Base-by-base conservation (phyloP, 768 basidiomycete species). In the Calocybe gangraenosa region DNA sequence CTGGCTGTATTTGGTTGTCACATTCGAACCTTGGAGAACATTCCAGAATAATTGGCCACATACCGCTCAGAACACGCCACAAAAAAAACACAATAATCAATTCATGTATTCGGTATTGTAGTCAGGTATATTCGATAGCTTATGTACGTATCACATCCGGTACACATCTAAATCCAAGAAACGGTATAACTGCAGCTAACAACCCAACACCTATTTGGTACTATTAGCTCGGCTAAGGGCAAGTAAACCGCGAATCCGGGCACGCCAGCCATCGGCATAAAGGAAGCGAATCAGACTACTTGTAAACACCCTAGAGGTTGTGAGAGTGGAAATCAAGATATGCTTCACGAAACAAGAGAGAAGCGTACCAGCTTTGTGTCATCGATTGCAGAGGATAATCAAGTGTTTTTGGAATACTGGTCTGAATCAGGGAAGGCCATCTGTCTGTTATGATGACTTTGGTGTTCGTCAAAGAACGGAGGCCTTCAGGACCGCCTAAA, bases 401-500 rank as follows among this genome's bases (percentile, higher is more conserved):
- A 22, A 99, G 68, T 1, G 84, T 82, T 36, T 75, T 75, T 0
- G 96, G 96, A 49, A 99, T 96, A 9, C 63, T 67, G 0, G 96
- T 99, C 60, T 92, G 83, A 34, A 94, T 71, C 35, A 84, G 59
- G 25, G 82, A 81, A 44, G 92, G 90, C 77, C 86, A 92, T 37
- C 89, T 78, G 63, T 99, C 96, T 14, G 78, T 71, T 44, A 90
- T 79, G 40, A 99, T 80, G 11, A 86, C 86, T 61, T 99, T 99
- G 42, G 86, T 74, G 58, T 89, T 92, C 36, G 91, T 93, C 32
- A 99, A 68, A 1, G 87, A 72, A 20, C 92, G 82, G 33, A 99
- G 74, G 31, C 96, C 96, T 69, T 99, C 96, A 1, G 90, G 85
- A 19, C 96, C 96, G 53, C 87, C 92, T 91, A 50, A n/a, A 37